Percentiles rank a stretch among this genome's conserved stretches.
Conservation (phyloP, 2,329 filamentous ascomycete genomes). For the Cladosporium sp. region DNA sequence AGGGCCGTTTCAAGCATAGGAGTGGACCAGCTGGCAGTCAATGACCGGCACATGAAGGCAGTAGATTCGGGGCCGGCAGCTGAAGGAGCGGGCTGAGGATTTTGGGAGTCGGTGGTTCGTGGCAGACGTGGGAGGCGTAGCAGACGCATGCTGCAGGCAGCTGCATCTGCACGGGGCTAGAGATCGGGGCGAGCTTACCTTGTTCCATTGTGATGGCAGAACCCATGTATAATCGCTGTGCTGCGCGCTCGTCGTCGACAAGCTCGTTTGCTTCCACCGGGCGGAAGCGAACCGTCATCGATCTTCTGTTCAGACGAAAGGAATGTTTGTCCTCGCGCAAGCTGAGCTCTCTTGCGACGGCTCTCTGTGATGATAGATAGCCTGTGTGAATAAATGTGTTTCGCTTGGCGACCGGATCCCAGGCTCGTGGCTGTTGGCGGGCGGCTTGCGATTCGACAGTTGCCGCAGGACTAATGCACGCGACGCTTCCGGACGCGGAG, state of each 20-base stretch:
- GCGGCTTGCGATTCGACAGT: slow-evolving; percentile 13
- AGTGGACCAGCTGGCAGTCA: slow-evolving; percentile 1
- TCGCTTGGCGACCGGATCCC: slow-evolving; percentile 12
- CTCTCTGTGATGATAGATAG: not conserved
- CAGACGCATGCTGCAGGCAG: slow-evolving; percentile 15
- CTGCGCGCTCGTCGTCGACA: slow-evolving; percentile 7
- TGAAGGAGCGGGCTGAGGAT: slow-evolving; percentile 11
- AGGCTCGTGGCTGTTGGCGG: slow-evolving; percentile 9
- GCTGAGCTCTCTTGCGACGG: not conserved
- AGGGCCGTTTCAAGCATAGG: slow-evolving; percentile 16
- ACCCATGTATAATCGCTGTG: slow-evolving; percentile 25
- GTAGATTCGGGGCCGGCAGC: not conserved
- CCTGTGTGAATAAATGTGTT: not conserved
- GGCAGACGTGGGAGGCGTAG: slow-evolving; percentile 19
- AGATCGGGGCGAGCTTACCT: slow-evolving; percentile 31
- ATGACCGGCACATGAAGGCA: slow-evolving; percentile 1
- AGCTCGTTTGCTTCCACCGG: slow-evolving; percentile 1
- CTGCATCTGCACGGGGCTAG: slow-evolving; percentile 29
- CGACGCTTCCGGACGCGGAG: slow-evolving; percentile 7
- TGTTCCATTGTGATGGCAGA: slow-evolving; percentile 33
- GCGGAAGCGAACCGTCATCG: slow-evolving; percentile 14
- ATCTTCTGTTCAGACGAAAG: not conserved
- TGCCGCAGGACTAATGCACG: slow-evolving; percentile 17
- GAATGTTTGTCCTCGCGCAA: not conserved
- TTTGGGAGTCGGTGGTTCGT: slow-evolving; percentile 19